Conservation (phyloP, 2,329 filamentous ascomycete genomes). For the Verticillium isaacii region DNA sequence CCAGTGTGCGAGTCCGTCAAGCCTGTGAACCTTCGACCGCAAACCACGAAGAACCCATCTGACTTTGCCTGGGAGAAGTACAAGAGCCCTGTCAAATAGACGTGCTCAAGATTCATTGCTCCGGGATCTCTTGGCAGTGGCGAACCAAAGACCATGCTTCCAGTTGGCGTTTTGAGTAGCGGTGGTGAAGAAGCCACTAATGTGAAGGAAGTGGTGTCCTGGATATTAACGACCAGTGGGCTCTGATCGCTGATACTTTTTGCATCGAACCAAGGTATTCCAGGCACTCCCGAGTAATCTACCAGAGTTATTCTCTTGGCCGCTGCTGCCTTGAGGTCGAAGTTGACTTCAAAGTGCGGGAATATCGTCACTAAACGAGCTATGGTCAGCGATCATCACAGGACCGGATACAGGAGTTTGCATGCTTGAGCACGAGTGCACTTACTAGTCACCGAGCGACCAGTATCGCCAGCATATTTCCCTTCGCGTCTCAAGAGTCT, state of each 20-base stretch:
- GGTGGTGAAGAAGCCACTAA: background rate
- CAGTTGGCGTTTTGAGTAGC: background rate
- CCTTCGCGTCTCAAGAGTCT: background rate
- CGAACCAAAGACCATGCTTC: background rate
- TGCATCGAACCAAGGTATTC: background rate
- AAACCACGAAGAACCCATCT: background rate
- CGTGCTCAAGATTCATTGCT: background rate
- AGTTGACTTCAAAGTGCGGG: too few species aligned
- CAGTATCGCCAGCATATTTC: background rate
- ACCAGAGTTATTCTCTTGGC: background rate
- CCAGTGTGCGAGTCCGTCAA: background rate
- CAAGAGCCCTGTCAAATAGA: background rate
- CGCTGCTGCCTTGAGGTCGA: too few species aligned
- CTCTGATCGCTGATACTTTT: background rate
- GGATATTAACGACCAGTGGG: background rate
- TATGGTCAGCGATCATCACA: too few species aligned
- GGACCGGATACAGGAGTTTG: too few species aligned
- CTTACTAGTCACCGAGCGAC: background rate
- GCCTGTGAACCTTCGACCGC: background rate
- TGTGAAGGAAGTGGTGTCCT: background rate
- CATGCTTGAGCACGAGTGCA: background rate
- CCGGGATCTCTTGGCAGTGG: background rate
- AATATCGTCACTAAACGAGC: too few species aligned
- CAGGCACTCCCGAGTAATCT: background rate
- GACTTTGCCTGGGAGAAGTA: background rate